Conservation (phyloP, 441 rosid species). For the Pelargonium australe region DNA sequence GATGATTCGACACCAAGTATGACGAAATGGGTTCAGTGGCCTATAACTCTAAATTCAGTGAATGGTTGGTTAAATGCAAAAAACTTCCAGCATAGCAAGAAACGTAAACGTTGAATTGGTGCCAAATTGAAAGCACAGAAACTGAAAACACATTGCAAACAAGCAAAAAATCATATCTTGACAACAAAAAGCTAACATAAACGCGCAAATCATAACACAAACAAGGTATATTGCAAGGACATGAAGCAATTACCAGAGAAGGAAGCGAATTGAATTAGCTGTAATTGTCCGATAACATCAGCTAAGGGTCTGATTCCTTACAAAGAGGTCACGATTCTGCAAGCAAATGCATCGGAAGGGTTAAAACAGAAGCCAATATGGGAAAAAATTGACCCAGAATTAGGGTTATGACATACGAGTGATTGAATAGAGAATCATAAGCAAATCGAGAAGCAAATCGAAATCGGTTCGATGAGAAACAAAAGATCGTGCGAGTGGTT, state of each 20-base stretch:
- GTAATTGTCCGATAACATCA: neutral
- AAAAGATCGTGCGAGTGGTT: neutral
- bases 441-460: slow-evolving; percentile 1
- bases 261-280: neutral
- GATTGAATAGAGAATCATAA: neutral
- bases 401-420: neutral
- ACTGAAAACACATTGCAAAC: neutral
- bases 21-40: neutral
- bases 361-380: neutral
- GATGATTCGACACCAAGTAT: neutral
- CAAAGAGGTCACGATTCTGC: neutral
- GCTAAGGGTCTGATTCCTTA: neutral
- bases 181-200: neutral
- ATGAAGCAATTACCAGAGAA: neutral
- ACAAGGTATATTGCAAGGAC: neutral
- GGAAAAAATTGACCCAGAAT: neutral
- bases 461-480: neutral
- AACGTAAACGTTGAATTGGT: neutral
- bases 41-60: neutral
- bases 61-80: neutral
- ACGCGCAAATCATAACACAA: neutral
- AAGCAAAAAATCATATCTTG: neutral
- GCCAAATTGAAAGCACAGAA: neutral
- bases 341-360: neutral
- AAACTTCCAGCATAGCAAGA: neutral